phyloP scores from a whole-genome alignment of 2,329 filamentous ascomycete genomes.

The Colletotrichum simmondsii region DNA sequence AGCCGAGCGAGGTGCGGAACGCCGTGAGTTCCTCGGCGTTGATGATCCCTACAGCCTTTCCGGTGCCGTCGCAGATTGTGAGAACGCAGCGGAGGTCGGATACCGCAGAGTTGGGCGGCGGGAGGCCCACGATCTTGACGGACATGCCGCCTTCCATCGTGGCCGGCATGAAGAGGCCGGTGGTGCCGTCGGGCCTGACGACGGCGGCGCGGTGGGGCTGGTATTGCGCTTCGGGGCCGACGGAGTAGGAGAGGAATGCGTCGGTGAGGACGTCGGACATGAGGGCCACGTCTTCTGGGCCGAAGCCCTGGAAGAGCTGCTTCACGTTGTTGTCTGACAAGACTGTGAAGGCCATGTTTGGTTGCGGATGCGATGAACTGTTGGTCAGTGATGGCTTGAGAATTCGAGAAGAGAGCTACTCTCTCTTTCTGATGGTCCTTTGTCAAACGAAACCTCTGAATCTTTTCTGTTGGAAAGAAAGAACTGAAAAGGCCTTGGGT shows the following conservation, averaged over 20 bases:
- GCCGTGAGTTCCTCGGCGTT: constrained; percentile 77
- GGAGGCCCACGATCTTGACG: constrained; percentile 68
- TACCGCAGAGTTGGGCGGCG: constrained; percentile 34
- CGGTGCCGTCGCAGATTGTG: constrained; percentile 32
- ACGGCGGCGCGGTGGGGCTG: constrained; percentile 72
- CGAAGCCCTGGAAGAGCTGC: constrained; percentile 64
- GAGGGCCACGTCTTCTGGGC: constrained; percentile 61
- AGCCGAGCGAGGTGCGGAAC: constrained; percentile 72
- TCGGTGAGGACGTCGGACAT: constrained; percentile 68
- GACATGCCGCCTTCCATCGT: constrained; percentile 68
- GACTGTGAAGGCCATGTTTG: constrained; percentile 67
- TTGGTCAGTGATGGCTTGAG: background rate
- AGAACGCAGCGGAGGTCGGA: constrained; percentile 56
- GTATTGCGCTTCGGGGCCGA: constrained; percentile 67
- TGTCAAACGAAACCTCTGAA: background rate
- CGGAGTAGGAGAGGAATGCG: constrained; percentile 73
- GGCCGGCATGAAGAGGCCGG: constrained; percentile 75
- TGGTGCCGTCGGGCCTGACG: constrained; percentile 69
- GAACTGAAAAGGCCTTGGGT: too few relatives aligned
- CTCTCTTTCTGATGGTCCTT: background rate
- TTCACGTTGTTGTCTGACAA: constrained; percentile 68
- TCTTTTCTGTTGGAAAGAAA: background rate
- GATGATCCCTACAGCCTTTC: constrained; percentile 68
- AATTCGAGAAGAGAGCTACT: background rate
- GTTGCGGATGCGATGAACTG: background rate